Conservation (phyloP, 2,329 filamentous ascomycete species). For the Chaetomium globosum region DNA sequence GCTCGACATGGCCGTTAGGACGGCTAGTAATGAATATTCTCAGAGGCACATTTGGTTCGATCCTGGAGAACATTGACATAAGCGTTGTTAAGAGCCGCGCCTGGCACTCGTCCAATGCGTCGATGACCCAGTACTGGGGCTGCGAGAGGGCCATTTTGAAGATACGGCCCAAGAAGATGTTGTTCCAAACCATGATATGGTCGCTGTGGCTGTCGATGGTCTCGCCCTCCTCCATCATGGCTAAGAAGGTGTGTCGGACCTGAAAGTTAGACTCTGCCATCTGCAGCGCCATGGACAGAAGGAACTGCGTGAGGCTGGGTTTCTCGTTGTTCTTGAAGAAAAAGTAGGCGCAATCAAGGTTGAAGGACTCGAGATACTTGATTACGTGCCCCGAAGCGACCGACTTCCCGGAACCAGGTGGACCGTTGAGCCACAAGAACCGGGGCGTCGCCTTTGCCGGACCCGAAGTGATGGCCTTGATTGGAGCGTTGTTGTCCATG, state of each 20-base stretch:
- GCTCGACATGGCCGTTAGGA: constrained; percentile 31
- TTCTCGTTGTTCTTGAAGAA: constrained; percentile 38
- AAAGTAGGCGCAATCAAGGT: constrained; percentile 37
- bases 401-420: constrained; percentile 39
- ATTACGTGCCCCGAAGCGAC: constrained; percentile 37
- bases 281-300: constrained; percentile 35
- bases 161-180: constrained; percentile 33
- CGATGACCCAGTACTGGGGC: constrained; percentile 37
- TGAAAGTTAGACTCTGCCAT: constrained; percentile 35
- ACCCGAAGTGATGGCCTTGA: constrained; percentile 27
- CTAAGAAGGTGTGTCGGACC: constrained; percentile 30
- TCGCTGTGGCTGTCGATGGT: constrained; percentile 31
- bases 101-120: constrained; percentile 35
- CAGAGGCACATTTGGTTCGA: constrained; percentile 27
- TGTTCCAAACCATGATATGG: constrained; percentile 34
- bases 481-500: constrained; percentile 14
- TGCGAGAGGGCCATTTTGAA: constrained; percentile 29
- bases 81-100: constrained; percentile 23
- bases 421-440: constrained; percentile 39
- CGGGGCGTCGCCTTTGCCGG: constrained; percentile 17
- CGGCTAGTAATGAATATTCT: constrained; percentile 36
- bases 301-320: constrained; percentile 31
- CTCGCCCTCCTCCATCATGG: constrained; percentile 32
- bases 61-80: constrained; percentile 31
- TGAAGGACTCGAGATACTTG: constrained; percentile 33